Conservation (phyloP, 2,329 filamentous ascomycete species). For the Fusarium sp. region DNA sequence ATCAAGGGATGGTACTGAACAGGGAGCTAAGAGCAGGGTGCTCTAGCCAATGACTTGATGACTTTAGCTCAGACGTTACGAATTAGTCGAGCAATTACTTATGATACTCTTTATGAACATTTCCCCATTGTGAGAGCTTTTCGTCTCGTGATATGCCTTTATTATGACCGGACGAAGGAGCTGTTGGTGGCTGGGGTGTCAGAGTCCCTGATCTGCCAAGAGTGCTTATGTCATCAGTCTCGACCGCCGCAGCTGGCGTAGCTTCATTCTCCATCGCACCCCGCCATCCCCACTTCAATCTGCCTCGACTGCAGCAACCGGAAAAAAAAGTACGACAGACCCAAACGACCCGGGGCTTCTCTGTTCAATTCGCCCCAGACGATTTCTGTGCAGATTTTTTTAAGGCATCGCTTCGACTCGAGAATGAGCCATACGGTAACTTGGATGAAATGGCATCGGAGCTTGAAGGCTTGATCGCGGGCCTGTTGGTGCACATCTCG, state of each 20-base stretch:
- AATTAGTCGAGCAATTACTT: not conserved
- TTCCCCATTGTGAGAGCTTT: not conserved
- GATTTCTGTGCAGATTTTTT: constrained; percentile 35
- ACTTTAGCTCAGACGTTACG: not conserved
- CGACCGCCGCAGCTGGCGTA: not conserved
- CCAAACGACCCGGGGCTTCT: constrained; percentile 27
- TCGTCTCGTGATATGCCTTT: not conserved
- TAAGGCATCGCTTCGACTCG: constrained; percentile 30
- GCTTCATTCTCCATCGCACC: constrained; percentile 18
- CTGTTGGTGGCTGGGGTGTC: too few relatives aligned
- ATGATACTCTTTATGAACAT: not conserved
- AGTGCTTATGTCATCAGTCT: constrained; percentile 39
- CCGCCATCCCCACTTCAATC: constrained; percentile 38
- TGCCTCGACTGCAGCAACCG: constrained; percentile 35
- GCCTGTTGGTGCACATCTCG: constrained; percentile 51
- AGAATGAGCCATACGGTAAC: constrained; percentile 42
- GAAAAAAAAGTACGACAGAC: constrained; percentile 27
- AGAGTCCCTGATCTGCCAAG: not conserved
- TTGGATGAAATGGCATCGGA: constrained; percentile 50
- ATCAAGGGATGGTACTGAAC: not conserved
- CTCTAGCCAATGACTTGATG: not conserved
- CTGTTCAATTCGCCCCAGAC: constrained; percentile 45
- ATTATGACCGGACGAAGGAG: not conserved
- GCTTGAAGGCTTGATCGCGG: constrained; percentile 53
- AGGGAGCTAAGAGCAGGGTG: not conserved